phyloP scores from a whole-genome alignment of 352 stramenopile species.

The Phytophthora meadii region DNA sequence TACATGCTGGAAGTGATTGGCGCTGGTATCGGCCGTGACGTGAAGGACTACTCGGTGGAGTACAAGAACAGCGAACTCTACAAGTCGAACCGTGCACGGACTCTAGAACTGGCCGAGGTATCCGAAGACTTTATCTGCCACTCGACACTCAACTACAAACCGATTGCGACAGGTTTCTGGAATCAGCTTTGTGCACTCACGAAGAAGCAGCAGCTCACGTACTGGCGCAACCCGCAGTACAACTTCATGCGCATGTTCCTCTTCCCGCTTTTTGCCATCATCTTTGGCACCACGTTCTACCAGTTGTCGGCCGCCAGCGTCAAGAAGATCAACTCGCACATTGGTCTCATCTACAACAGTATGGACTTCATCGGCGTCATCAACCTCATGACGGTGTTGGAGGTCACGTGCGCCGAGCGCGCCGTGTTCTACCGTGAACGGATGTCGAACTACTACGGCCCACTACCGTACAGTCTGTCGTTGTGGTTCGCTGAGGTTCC shows the following conservation, averaged over 20 bases:
- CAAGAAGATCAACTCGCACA: constrained; percentile 62
- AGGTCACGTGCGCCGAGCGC: constrained; percentile 54
- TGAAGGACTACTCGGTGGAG: constrained; percentile 59
- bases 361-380: constrained; percentile 74
- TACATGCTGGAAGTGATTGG: constrained; percentile 92
- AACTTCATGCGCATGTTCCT: constrained; percentile 71
- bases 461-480: constrained; percentile 71
- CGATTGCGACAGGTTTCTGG: constrained; percentile 53
- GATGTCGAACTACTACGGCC: constrained; percentile 79
- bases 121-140: constrained; percentile 43
- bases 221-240: constrained; percentile 68
- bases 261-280: constrained; percentile 60
- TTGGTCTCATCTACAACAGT: constrained; percentile 78
- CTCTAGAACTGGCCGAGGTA: constrained; percentile 26
- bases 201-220: constrained; percentile 52
- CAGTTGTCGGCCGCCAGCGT: constrained; percentile 39
- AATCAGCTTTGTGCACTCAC: constrained; percentile 38
- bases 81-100: constrained; percentile 38
- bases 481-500: constrained; percentile 68
- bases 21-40: constrained; percentile 72
- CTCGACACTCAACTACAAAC: constrained; percentile 53
- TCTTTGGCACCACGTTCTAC: constrained; percentile 79
- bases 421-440: constrained; percentile 67
- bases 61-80: constrained; percentile 54
- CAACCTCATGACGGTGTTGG: constrained; percentile 65